Evolutionary conservation across 306 rosid genomes (phyloP).

Genomic region (Inga oerstediana): DNA sequence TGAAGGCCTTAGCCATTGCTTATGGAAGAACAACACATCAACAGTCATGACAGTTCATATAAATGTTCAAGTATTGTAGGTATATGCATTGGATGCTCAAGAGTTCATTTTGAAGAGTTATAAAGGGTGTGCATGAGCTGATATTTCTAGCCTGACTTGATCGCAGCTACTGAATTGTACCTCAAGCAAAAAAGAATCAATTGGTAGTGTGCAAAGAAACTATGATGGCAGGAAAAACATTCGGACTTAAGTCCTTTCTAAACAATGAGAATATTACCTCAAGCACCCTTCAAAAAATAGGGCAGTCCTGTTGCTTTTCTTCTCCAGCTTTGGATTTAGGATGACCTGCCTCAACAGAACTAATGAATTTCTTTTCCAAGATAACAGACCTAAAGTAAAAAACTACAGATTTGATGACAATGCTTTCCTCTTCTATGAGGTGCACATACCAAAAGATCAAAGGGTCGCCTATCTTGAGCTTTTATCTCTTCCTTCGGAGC

Average conservation of each 20-base stretch:
- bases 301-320: slow-evolving; percentile 78
- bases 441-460: slow-evolving; percentile 89
- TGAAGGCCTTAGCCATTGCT: not conserved
- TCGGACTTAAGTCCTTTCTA: not conserved
- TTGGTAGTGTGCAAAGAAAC: slow-evolving; percentile 8
- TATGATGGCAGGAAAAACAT: not conserved
- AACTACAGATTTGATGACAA: slow-evolving; percentile 25
- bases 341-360: slow-evolving; percentile 77
- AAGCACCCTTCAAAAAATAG: slow-evolving; percentile 93
- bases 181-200: not conserved
- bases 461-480: slow-evolving; percentile 86
- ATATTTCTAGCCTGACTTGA: slow-evolving; percentile 8
- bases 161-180: slow-evolving; percentile 2
- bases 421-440: not conserved
- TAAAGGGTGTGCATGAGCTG: not conserved
- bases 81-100: slow-evolving; percentile 7
- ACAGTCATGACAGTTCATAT: not conserved
- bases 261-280: slow-evolving; percentile 50
- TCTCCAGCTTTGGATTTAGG: slow-evolving; percentile 74
- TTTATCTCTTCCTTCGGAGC: slow-evolving; percentile 69
- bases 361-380: slow-evolving; percentile 41
- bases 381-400: slow-evolving; percentile 24
- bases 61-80: not conserved
- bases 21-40: not conserved
- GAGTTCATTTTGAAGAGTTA: not conserved